A percentile compares a stretch with the other conserved stretches of the same genome.
Conservation (phyloP, 768 basidiomycete species). For the Rhodotorula taiwanensis region DNA sequence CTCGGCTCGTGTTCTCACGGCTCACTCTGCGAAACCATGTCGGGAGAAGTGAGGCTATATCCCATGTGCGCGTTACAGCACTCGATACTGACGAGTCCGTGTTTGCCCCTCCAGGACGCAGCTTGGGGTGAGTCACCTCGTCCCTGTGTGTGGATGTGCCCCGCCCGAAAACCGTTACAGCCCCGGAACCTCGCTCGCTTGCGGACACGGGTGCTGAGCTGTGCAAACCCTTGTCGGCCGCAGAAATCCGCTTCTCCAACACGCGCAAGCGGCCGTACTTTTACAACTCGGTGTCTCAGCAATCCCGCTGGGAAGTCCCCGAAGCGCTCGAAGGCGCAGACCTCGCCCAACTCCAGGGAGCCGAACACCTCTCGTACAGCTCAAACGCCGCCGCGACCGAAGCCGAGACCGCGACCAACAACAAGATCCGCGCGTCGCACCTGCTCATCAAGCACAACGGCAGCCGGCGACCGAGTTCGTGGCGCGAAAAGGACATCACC, state of each 20-base stretch:
- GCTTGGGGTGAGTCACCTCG: slow-evolving; percentile 9
- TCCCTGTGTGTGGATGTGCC: too few species aligned
- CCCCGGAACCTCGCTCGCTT: too few species aligned
- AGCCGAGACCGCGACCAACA: slow-evolving; percentile 38
- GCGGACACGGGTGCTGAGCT: too few species aligned
- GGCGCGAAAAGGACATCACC: slow-evolving; percentile 66
- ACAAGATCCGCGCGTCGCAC: slow-evolving; percentile 85
- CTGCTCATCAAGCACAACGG: slow-evolving; percentile 76
- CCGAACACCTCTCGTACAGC: slow-evolving; percentile 36
- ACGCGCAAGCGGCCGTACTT: slow-evolving; percentile 77
- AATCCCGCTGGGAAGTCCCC: slow-evolving; percentile 67
- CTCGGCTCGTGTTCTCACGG: too few species aligned
- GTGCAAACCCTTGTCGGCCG: too few species aligned
- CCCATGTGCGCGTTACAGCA: too few species aligned
- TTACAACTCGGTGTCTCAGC: slow-evolving; percentile 63
- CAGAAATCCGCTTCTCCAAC: slow-evolving; percentile 74
- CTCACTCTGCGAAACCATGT: too few species aligned
- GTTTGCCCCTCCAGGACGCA: neutral
- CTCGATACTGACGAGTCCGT: too few species aligned
- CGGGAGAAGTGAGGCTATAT: too few species aligned
- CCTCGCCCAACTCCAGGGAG: slow-evolving; percentile 34
- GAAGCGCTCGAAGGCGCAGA: slow-evolving; percentile 23
- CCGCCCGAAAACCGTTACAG: neutral
- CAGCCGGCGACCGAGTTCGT: slow-evolving; percentile 47
- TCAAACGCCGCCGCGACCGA: slow-evolving; percentile 36